Evolutionary conservation across 202 grass and related monocot genomes (phyloP), one percentile per base, ranked within the genome.

Genomic region (Panicum hallii): DNA sequence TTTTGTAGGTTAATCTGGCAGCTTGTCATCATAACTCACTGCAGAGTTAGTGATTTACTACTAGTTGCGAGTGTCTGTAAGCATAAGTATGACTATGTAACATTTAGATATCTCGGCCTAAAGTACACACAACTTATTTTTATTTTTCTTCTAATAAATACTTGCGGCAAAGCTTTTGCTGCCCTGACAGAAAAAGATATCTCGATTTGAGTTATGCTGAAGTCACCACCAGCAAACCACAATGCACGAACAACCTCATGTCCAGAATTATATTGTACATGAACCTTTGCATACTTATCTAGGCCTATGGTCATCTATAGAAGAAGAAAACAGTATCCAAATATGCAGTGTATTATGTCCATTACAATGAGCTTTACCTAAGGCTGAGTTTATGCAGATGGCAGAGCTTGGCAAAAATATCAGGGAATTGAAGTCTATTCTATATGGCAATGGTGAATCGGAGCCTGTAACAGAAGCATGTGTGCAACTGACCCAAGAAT

Each of bases 401-500:
- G 46, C 76, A 50, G 91, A 99, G 87, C 71, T 99, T 71, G 89
- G 91, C 88, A 99, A 94, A 91, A 96, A 92, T 89, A 96, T 99
- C 67, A 93, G 97, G 90, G 97, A 99, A 63, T 57, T 99, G 72
- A 99, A 96, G 83, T 92, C 76, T 74, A 92, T 92, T 85, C 93
- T 99, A 11, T 99, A 99, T 84, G 97, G 97, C 45, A 94, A 80
- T 0, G 91, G 97, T 48, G 97, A 94, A 80, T 83, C 90, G 34
- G 97, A 99, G 83, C 97, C 97, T 44, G 84, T 94, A 23, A 79
- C 88, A 70, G 97, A 99, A 89, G 93, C 97, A 47, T 99, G 97
- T 46, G 80, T 79, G 43, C 93, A 99, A 70, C 84, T 96, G 84
- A 99, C 97, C 34, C 97, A 99, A 91, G 93, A 96, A 85, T 94